Conservation (phyloP, 768 basidiomycete genomes). For the Trametes sanguinea region DNA sequence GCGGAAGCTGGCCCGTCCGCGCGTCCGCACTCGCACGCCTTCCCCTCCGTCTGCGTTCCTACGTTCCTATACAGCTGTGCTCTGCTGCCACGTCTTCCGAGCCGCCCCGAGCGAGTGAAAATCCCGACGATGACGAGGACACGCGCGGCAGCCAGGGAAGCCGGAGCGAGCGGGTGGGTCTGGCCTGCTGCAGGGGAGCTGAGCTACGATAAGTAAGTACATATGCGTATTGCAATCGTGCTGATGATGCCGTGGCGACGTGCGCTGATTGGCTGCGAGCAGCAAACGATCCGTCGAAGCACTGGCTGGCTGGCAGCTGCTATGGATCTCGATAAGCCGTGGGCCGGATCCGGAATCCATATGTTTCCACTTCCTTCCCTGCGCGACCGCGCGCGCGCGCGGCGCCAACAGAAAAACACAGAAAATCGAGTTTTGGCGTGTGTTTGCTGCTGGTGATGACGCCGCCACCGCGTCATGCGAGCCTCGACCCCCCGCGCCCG, state of each 20-base stretch:
- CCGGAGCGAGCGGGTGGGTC: no score
- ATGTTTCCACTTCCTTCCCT: neutral
- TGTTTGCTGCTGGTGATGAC: constrained; percentile 5
- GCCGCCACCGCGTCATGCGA: constrained; percentile 12
- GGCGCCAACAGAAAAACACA: neutral
- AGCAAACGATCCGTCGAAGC: neutral
- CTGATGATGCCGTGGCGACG: neutral
- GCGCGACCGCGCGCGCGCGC: no score
- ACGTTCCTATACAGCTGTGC: constrained; percentile 16
- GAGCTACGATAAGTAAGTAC: no score
- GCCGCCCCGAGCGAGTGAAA: neutral
- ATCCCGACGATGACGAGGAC: neutral
- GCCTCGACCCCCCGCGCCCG: neutral
- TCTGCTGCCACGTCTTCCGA: neutral
- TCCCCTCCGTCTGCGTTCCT: constrained; percentile 14
- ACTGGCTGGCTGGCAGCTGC: constrained; percentile 9
- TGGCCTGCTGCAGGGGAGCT: no score
- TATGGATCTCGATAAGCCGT: constrained; percentile 18
- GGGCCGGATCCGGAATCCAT: constrained; percentile 3
- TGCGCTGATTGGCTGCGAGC: constrained; percentile 4
- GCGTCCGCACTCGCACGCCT: neutral
- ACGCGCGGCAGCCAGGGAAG: neutral
- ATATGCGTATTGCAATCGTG: no score
- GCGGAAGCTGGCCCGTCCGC: neutral
- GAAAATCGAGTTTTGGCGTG: no score